phyloP scores from a whole-genome alignment of 768 basidiomycete genomes.

The Leccinum truebloodii region DNA sequence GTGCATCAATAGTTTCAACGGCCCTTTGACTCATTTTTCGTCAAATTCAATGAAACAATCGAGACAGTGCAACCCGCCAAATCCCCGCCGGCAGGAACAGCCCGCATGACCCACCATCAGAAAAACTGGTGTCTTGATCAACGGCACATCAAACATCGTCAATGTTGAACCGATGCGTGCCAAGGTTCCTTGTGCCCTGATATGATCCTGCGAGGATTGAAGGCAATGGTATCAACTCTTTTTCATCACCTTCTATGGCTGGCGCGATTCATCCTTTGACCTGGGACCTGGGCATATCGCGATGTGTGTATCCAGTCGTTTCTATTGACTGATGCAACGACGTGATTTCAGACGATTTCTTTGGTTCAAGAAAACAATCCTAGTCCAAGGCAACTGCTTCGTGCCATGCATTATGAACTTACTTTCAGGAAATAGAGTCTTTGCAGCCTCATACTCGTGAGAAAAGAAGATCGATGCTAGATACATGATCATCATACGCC shows the following conservation, averaged over 20 bases:
- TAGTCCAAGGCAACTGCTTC: not conserved
- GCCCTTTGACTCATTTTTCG: constrained; percentile 24
- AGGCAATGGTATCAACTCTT: no score
- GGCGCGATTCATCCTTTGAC: no score
- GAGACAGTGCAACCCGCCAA: constrained; percentile 69
- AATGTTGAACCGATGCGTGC: no score
- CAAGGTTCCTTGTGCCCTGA: no score
- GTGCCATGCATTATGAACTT: not conserved
- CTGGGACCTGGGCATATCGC: no score
- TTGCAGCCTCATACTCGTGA: not conserved
- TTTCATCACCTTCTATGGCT: no score
- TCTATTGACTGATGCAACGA: not conserved
- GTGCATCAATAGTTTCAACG: not conserved
- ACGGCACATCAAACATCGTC: not conserved
- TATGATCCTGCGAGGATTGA: no score
- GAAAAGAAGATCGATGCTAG: not conserved
- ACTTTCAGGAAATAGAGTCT: no score
- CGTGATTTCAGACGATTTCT: not conserved
- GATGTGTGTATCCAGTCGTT: not conserved
- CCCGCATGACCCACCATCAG: no score
- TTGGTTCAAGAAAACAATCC: not conserved
- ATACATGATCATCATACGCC: not conserved
- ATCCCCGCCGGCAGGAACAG: constrained; percentile 82
- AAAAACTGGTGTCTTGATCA: not conserved
- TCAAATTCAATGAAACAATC: no score